These are phyloP conservation scores for Platanthera guangdongensis DNA, from an alignment of 106 monocot genomes.

Conservation along the genomic window DNA sequence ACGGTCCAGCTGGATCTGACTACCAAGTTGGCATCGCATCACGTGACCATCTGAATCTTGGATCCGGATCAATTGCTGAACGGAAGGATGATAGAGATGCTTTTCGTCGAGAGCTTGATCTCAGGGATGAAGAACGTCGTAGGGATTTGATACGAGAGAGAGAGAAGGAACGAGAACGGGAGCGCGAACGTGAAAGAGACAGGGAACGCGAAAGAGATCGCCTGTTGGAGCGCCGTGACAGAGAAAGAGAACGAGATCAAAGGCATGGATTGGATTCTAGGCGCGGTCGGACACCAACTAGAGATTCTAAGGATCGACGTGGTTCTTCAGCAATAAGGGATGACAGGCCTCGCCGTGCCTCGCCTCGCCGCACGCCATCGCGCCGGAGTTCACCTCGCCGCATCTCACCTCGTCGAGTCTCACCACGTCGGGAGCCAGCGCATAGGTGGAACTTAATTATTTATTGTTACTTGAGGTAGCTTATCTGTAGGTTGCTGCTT, in stretches of 20 bases:
- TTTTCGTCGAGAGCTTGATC: conserved; percentile 57
- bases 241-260: conserved; percentile 49
- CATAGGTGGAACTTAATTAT: conserved; percentile 88
- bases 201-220: conserved; percentile 47
- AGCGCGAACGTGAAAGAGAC: conserved; percentile 19
- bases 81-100: conserved; percentile 56
- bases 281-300: conserved; percentile 50
- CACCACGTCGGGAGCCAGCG: conserved; percentile 52
- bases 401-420: conserved; percentile 40
- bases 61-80: conserved; percentile 42
- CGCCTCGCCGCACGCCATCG: conserved; percentile 44
- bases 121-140: conserved; percentile 72
- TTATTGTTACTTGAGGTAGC: conserved; percentile 40
- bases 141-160: conserved; percentile 64
- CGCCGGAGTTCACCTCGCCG: conserved; percentile 46
- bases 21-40: conserved; percentile 47
- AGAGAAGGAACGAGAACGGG: conserved; percentile 50
- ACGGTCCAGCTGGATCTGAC: conserved; percentile 34
- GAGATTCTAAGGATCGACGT: conserved; percentile 53
- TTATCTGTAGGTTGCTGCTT: conserved; percentile 62
- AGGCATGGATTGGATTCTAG: conserved; percentile 46
- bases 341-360: conserved; percentile 35
- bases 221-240: conserved; percentile 24
- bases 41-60: conserved; percentile 49
- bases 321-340: conserved; percentile 56